Base-by-base conservation (phyloP, 805 yeast species). In the Lipomyces kockii region DNA sequence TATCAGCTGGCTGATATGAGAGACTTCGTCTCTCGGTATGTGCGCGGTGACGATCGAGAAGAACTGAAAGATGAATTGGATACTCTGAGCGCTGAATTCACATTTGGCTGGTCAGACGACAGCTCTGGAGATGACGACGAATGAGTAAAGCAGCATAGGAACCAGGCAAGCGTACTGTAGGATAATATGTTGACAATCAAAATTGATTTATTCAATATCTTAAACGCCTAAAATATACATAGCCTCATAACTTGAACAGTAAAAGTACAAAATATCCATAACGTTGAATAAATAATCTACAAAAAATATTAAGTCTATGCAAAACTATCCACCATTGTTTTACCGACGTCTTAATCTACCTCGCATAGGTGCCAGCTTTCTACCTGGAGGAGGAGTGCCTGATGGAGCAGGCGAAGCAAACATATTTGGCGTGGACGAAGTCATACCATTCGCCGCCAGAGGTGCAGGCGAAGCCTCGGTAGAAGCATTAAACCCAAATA, bases 11-110 rank as follows among this genome's bases (percentile, higher is more conserved):
- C 29, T 2, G 57, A 62, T 25, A 49, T 65, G 51, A 46, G 39
- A 14, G 56, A 66, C 35, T 34, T 61, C 32, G 62, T 66, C 11
- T 29, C 67, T 14, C 39, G 53, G 20, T 72, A 63, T 53, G 74
- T 80, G 58, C 67, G 76, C 27, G 75, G 79, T 14, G 89, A 86
- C 67, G 89, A 86, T 49, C 78, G 86, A 67, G 86, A 83, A 54
- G 88, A 85, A 54, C 73, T 86, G 17, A 79, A 83, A 12, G 87
- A 87, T 55, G 81, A 81, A 27, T 70, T 87, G 9, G 83, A 81
- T 2, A 75, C 76, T 2, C 62, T 85, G 54, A 81, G 83, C 0
- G 76, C 78, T 2, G 84, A 81, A 62, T 87, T 86, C 70, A 85
- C 84, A 55, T 76, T 77, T 66, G 89, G 89, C 0, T 86, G 83